Evolutionary conservation across 2,329 filamentous ascomycete genomes (phyloP), one percentile per base, ranked within the genome.

Genomic region (Lachnellula arida): DNA sequence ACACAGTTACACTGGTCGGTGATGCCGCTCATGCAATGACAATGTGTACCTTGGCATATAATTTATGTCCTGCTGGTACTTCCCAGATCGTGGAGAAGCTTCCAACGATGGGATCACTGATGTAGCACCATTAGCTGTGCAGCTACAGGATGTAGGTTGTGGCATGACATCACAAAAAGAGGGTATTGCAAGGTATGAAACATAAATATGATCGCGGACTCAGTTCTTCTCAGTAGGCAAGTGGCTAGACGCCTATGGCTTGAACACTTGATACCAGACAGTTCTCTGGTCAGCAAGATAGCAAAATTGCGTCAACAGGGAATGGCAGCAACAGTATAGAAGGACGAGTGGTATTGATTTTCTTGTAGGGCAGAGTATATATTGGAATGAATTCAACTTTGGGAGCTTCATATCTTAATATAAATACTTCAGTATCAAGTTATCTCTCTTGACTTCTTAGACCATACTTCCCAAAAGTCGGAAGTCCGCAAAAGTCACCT

Each of bases 11-110:
- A 0, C 60, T 84, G 1, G 72, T 81, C 55, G 81, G 81, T 0
- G 81, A 84, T 65, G 76, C 81, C 0, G 72, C 81, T 3, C 81
- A 84, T 65, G 74, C 78, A 0, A 84, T 84, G 80, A 76, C 78
- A 0, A 83, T 83, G 80, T 83, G 79, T 83, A 74, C 67, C 78
- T 40, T 32, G 3, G 42, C 12, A 40, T 25, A 49, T 49, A 44
- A 50, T 2, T 11, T 22, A 8, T 11, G 44, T 23, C 19, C 17
- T 1, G 42, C 35, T 49, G 19, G 14, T 9, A 47, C 57, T 28
- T 9, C 28, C 3, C 7, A 84, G 80, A 79, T 62, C 74, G 81
- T 12, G 81, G 81, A 2, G 81, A 84, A 66, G 80, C 78, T 1
- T 79, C 78, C 5, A 84, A 84, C 58, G 79, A 82, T 51, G 79